These are phyloP conservation scores for Tieghemiomyces parasiticus DNA, from an alignment of 192 early-diverging fungal genomes.

Conservation along the genomic window DNA sequence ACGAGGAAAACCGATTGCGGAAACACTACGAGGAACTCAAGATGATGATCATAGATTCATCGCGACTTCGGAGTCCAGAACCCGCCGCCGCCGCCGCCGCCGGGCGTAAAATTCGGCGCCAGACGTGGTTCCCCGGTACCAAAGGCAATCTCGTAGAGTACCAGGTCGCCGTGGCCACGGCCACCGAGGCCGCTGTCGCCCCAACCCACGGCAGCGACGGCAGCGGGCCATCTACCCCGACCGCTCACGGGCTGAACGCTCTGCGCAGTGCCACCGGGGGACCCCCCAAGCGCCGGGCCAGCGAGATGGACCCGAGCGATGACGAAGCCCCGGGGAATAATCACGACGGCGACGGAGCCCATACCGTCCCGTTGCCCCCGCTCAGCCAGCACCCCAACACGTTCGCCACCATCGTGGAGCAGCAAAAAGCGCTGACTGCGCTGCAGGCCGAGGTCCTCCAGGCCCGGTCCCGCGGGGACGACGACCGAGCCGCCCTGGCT, in stretches of 20 bases:
- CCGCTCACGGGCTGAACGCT: neutral
- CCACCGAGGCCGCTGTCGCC: too few species aligned
- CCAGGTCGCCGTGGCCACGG: neutral
- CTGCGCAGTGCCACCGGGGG: neutral
- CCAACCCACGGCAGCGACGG: too few species aligned
- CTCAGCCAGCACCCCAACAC: slow-evolving; percentile 6
- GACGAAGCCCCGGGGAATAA: neutral
- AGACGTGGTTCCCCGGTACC: slow-evolving; percentile 32
- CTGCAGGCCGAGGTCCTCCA: neutral
- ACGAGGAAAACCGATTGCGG: slow-evolving; percentile 25
- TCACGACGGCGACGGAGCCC: neutral
- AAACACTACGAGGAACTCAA: slow-evolving; percentile 25
- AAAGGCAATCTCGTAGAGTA: slow-evolving; percentile 9
- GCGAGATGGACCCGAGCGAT: slow-evolving; percentile 8
- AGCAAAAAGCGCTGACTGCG: slow-evolving; percentile 2
- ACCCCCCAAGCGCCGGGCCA: slow-evolving; percentile 4
- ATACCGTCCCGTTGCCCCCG: too few species aligned
- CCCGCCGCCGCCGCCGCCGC: slow-evolving; percentile 3
- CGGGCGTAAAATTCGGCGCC: slow-evolving; percentile 17
- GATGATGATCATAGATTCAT: slow-evolving; percentile 18
- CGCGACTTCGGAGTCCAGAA: slow-evolving; percentile 10
- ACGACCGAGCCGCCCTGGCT: neutral
- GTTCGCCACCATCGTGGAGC: slow-evolving; percentile 3
- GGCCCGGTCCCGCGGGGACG: neutral
- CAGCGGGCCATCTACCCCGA: neutral